phyloP scores from a whole-genome alignment of 495 filamentous ascomycete species.

The Cenococcum geophilum region DNA sequence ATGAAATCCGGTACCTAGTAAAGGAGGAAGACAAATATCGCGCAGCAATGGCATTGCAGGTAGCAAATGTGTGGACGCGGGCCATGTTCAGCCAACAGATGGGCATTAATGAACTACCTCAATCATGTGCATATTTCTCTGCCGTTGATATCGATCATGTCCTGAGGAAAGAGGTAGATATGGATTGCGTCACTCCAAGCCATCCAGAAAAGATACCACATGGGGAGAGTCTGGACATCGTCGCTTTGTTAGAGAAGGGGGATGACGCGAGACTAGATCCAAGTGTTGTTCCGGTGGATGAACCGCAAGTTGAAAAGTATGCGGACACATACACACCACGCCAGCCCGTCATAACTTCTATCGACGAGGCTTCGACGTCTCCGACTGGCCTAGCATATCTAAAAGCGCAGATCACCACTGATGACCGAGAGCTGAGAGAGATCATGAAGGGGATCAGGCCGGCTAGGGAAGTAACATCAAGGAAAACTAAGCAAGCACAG shows the following conservation, averaged over 20 bases:
- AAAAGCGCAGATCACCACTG: slow-evolving; percentile 72
- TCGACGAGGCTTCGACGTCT: slow-evolving; percentile 35
- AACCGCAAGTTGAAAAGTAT: slow-evolving; percentile 52
- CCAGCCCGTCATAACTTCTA: slow-evolving; percentile 68
- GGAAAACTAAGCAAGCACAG: slow-evolving; percentile 1
- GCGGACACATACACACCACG: slow-evolving; percentile 67
- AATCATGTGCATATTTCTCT: slow-evolving; percentile 90
- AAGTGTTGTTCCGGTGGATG: slow-evolving; percentile 46
- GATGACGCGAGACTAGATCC: slow-evolving; percentile 59
- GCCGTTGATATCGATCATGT: slow-evolving; percentile 92
- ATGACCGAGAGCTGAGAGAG: slow-evolving; percentile 65
- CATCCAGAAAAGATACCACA: slow-evolving; percentile 71
- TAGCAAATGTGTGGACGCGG: slow-evolving; percentile 93
- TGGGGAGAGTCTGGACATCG: slow-evolving; percentile 80
- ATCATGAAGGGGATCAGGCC: slow-evolving; percentile 54
- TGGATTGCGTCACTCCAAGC: slow-evolving; percentile 92
- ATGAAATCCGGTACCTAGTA: slow-evolving; percentile 93
- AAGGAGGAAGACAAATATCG: slow-evolving; percentile 80
- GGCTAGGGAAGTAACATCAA: background rate
- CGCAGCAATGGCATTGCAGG: slow-evolving; percentile 82
- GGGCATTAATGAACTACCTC: slow-evolving; percentile 90
- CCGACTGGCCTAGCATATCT: slow-evolving; percentile 55
- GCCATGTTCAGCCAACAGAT: slow-evolving; percentile 97
- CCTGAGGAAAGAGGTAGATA: slow-evolving; percentile 92
- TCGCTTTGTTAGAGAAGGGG: slow-evolving; percentile 63